These are phyloP conservation scores for Cladophialophora immunda DNA, from an alignment of 2,329 filamentous ascomycete genomes.

Conservation along the genomic window DNA sequence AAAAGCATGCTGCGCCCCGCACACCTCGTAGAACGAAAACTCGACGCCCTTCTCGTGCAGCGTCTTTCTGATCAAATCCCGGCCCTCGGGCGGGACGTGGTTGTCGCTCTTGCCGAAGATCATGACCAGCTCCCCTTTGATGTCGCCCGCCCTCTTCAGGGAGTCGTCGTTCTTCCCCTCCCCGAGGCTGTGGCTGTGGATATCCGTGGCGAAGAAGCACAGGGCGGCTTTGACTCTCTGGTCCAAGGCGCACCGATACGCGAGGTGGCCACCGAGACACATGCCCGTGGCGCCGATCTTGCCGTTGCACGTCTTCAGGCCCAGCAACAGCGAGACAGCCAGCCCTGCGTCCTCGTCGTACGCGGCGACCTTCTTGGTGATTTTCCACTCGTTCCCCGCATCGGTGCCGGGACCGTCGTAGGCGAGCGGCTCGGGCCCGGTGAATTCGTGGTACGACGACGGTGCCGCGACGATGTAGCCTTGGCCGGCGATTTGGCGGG, in stretches of 20 bases:
- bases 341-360: slow-evolving; percentile 82
- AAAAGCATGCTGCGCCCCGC: slow-evolving; percentile 95
- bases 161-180: slow-evolving; percentile 70
- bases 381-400: slow-evolving; percentile 84
- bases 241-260: slow-evolving; percentile 77
- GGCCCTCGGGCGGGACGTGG: slow-evolving; percentile 82
- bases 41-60: slow-evolving; percentile 77
- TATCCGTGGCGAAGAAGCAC: slow-evolving; percentile 92
- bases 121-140: slow-evolving; percentile 82
- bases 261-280: slow-evolving; percentile 92
- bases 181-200: slow-evolving; percentile 81
- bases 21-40: slow-evolving; percentile 86
- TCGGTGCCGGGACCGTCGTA: slow-evolving; percentile 92
- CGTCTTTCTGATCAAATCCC: slow-evolving; percentile 83
- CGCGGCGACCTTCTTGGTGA: slow-evolving; percentile 80
- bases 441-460: slow-evolving; percentile 93
- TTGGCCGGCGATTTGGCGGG: slow-evolving; percentile 88
- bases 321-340: slow-evolving; percentile 74
- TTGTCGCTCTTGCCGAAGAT: slow-evolving; percentile 93
- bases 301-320: slow-evolving; percentile 80
- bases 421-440: slow-evolving; percentile 79
- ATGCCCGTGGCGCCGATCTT: slow-evolving; percentile 83
- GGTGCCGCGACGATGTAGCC: slow-evolving; percentile 93
- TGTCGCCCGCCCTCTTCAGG: slow-evolving; percentile 67
- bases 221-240: slow-evolving; percentile 77